Evolutionary conservation across 2,329 filamentous ascomycete species (phyloP), one percentile per base, ranked within the genome.

Genomic region (Gremmenia infestans): DNA sequence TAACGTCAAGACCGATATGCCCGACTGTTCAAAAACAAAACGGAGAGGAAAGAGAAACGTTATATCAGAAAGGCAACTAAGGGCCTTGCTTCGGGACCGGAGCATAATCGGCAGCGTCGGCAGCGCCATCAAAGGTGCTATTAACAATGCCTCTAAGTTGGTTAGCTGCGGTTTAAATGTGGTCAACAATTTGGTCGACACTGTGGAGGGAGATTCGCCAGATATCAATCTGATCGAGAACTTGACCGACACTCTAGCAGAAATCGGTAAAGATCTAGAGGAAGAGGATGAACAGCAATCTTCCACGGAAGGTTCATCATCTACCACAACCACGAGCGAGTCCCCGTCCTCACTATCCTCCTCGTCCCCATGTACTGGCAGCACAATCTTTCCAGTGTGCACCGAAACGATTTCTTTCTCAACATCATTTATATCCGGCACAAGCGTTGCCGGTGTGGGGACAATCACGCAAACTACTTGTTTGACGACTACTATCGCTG

Each of bases 111-210:
- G 28, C 12, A 32, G 47, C 23, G 19, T 55, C 3, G 53, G 47
- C 32, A 32, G n/a, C 22, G 51, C 36, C 1, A 53, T 59, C 17
- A 45, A 19, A 6, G 48, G 39, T 48, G 43, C 48, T 22, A 35
- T 55, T 35, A n/a, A 46, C 14, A 48, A 59, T 48, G 54, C 50
- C 12, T 52, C 50, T 14, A 51, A 47, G n/a, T 45, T 59, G 25
- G 15, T 59, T 8, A 59, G 35, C 45, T 59, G 57, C 45, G 51
- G 51, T 23, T n/a, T 37, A 19, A 49, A 54, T 28, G 52, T 59
- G 6, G 48, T 57, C 2, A 46, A 53, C 4, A 59, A 54, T 42
- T 50, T 59, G 17, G 43, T 53, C 17, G 52, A 54, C 42, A 32
- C 50, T 43, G 52, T 59, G 5, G 40, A 59, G 11, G 8, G n/a